These are phyloP conservation scores for Hypoxylon crocopeplum DNA, from an alignment of 495 filamentous ascomycete genomes.

Conservation along the genomic window DNA sequence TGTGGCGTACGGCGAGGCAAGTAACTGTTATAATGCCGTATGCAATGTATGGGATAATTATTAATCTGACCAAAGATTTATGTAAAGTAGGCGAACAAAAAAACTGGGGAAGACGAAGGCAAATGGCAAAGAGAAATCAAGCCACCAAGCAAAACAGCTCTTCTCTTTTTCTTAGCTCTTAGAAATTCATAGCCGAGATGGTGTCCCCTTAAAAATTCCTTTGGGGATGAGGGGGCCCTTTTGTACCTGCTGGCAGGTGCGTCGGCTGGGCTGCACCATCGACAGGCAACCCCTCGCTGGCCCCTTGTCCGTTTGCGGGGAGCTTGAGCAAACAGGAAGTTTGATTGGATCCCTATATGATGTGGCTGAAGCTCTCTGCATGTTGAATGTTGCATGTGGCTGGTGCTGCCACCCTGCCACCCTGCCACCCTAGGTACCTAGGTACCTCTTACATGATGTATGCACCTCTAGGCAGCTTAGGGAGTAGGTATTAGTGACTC, in stretches of 20 bases:
- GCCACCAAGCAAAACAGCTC: conserved; percentile 11
- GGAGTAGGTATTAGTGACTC: too few relatives aligned
- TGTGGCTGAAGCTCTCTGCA: conserved; percentile 20
- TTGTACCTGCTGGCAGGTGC: conserved; percentile 36
- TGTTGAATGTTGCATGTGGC: conserved; percentile 10
- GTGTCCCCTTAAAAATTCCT: conserved; percentile 27
- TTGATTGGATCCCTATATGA: conserved; percentile 15
- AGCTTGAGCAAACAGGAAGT: conserved; percentile 5
- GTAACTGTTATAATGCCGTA: too few relatives aligned
- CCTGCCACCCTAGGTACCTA: background rate
- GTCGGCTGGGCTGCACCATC: conserved; percentile 19
- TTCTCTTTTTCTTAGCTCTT: background rate
- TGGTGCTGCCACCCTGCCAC: background rate
- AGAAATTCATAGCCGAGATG: conserved; percentile 29
- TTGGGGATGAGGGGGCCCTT: conserved; percentile 38
- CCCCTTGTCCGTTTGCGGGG: conserved; percentile 36
- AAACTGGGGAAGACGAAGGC: too few relatives aligned
- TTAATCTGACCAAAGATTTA: too few relatives aligned
- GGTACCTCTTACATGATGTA: background rate
- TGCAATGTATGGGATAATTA: too few relatives aligned
- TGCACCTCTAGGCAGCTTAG: background rate
- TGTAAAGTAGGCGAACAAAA: too few relatives aligned
- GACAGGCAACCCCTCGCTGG: conserved; percentile 25
- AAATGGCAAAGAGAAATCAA: conserved; percentile 2
- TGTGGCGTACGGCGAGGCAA: background rate